Base-by-base conservation (phyloP, 2,329 filamentous ascomycete species). In the Aspergillus japonicus region DNA sequence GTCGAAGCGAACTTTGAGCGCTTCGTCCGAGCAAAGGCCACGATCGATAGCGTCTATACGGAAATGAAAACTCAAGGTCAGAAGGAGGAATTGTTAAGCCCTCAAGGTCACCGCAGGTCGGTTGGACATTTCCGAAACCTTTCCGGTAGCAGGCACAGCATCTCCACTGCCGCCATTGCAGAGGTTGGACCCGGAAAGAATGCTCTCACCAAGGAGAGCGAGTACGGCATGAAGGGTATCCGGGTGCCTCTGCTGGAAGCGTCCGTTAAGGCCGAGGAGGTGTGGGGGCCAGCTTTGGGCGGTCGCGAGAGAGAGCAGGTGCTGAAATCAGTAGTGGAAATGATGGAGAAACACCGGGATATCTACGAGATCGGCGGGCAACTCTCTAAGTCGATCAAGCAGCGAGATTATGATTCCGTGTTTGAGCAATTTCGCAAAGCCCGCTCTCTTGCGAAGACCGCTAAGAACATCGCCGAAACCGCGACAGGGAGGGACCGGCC, bases 1-100 rank as follows among this genome's bases (percentile, higher is more conserved):
- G 95, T 99, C 24, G 95, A 99, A 76, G 94, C 91, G 64, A 99
- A 99, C 75, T 99, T 99, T 73, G 96, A 99, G 77, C 89, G 94
- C 66, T 99, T 99, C 79, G 95, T 99, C 58, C 89, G 92, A 64
- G 95, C 95, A 48, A 99, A 99, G 76, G 91, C 94, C 19, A 98
- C 94, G 7, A 98, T 99, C 70, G 95, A 99, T 78, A 96, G 96
- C 77, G 95, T 99, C 55, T 99, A 99, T 78, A 96, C 89, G 63
- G 95, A 99, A 76, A 99, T 99, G 95, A 81, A 84, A 29, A 83
- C 84, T 35, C 84, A 96, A 86, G 82, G 93, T 81, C 76, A 78
- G 47, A 77, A 83, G 58, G 70, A 77, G 50, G 70, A 76, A 54
- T 61, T 73, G 33, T 59, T 64, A 57, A 77, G 56, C 44, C 73